phyloP scores from a whole-genome alignment of 805 yeast species.

The Sporopachydermia quercuum region DNA sequence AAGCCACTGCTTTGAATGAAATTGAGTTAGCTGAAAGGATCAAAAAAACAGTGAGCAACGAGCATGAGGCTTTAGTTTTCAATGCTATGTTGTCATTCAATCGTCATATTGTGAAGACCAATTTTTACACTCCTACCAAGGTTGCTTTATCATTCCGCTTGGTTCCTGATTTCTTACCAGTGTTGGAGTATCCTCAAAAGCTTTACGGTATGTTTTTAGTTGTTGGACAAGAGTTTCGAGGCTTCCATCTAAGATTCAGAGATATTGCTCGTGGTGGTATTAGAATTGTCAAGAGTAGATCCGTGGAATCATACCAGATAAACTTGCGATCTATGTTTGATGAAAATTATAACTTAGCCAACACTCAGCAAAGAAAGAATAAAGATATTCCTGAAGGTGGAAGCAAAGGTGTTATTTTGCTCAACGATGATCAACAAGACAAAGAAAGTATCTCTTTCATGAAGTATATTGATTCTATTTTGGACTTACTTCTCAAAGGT shows the following conservation, averaged over 20 bases:
- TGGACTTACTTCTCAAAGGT: conserved; percentile 68
- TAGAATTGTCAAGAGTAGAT: conserved; percentile 81
- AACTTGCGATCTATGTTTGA: conserved; percentile 85
- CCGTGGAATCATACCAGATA: conserved; percentile 68
- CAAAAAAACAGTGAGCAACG: conserved; percentile 52
- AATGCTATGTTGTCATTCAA: conserved; percentile 75
- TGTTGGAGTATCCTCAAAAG: conserved; percentile 76
- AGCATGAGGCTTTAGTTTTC: conserved; percentile 69
- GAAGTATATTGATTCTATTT: conserved; percentile 82
- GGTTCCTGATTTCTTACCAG: conserved; percentile 74
- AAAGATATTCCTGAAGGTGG: conserved; percentile 99
- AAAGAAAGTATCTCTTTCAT: conserved; percentile 75
- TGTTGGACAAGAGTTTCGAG: conserved; percentile 93
- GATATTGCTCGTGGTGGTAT: conserved; percentile 98
- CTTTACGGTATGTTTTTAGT: conserved; percentile 92
- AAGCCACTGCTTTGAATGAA: conserved; percentile 59
- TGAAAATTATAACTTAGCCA: conserved; percentile 90
- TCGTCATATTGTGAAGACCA: conserved; percentile 78
- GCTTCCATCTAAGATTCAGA: conserved; percentile 92
- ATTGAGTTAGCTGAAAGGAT: conserved; percentile 60
- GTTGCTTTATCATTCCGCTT: conserved; percentile 90
- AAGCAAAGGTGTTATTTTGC: conserved; percentile 87
- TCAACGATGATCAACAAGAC: conserved; percentile 56
- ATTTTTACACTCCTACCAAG: conserved; percentile 85
- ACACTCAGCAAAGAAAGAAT: conserved; percentile 91